Base-by-base conservation (phyloP, 495 filamentous ascomycete genomes). In the Oleoguttula mirabilis region DNA sequence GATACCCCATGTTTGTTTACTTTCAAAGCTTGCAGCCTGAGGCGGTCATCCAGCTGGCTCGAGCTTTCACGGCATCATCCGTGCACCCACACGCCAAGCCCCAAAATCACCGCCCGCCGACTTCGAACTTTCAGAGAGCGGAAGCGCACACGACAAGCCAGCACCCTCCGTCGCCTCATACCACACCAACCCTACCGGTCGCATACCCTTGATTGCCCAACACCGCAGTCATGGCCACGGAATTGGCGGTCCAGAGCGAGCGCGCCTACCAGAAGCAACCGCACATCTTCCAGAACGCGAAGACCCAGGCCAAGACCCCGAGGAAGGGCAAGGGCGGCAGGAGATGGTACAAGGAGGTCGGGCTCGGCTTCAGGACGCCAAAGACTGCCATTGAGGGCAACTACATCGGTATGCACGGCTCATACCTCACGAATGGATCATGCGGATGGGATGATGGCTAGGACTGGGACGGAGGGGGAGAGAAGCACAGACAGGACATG, bases 261-360 rank as follows among this genome's bases (percentile, higher is more conserved):
- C 58, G 57, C 44, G 58, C 58, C 21, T 60, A 41, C 56, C 58
- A 60, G 31, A 60, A 60, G 51, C 88, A 98, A 77, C 92, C 90
- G 61, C 92, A 99, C 70, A 93, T 99, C 77, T 96, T 95, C 83
- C 76, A 82, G 62, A 94, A 93, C 76, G 66, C 73, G 58, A 95
- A 94, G 78, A 63, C 69, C 55, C 76, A 80, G 69, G 66, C 77
- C 52, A 95, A 94, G 77, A 80, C 75, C 64, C 76, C 77, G 63
- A 79, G 79, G 63, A 66, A 72, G 54, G 86, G 84, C 61, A 88
- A 92, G 77, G 71, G 75, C 42, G 82, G 82, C 54, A 79, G 87
- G 60, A 79, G 90, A 86, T 99, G 87, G 87, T 96, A 87, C 70
- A 99, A 99, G 82, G 92, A 99, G 61, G 84, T 99, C 62, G 90